These are phyloP conservation scores for Nectriaceae sp. DNA, from an alignment of 2,329 filamentous ascomycete genomes.

Conservation along the genomic window DNA sequence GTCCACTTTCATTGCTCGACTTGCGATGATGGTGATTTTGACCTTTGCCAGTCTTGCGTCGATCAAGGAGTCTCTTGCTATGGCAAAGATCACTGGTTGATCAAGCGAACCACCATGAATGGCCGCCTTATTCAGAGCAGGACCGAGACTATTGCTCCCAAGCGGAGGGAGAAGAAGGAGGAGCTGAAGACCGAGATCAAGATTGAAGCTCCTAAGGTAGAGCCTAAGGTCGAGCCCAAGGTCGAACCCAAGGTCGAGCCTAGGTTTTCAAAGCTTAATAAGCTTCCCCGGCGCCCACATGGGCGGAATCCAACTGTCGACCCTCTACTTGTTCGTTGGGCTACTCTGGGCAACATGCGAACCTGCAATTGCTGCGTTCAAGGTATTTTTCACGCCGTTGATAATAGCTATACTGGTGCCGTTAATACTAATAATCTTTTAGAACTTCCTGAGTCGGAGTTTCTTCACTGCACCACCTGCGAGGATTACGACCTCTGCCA, in stretches of 20 bases:
- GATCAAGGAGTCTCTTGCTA: constrained; percentile 75
- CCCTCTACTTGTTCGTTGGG: background rate
- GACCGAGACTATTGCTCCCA: constrained; percentile 77
- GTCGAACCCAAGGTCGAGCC: constrained; percentile 13
- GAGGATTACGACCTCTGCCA: constrained; percentile 93
- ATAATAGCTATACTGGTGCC: no score
- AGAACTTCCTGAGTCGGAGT: constrained; percentile 75
- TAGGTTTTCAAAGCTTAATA: background rate
- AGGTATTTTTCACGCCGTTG: constrained; percentile 26
- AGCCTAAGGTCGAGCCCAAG: constrained; percentile 21
- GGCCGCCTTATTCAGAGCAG: constrained; percentile 82
- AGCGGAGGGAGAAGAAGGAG: constrained; percentile 42
- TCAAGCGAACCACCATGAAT: constrained; percentile 81
- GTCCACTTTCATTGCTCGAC: constrained; percentile 93
- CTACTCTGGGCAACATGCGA: constrained; percentile 43
- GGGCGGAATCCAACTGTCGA: background rate
- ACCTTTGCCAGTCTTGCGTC: constrained; percentile 83
- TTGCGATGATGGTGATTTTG: constrained; percentile 92
- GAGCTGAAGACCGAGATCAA: constrained; percentile 22
- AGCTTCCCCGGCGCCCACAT: background rate
- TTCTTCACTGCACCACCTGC: constrained; percentile 83
- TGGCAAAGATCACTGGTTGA: constrained; percentile 84
- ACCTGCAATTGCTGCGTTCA: constrained; percentile 70
- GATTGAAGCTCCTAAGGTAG: constrained; percentile 22
- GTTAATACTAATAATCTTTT: constrained; percentile 14